Evolutionary conservation across 2,329 filamentous ascomycete genomes (phyloP).

Genomic region (Macrophomina tecta): DNA sequence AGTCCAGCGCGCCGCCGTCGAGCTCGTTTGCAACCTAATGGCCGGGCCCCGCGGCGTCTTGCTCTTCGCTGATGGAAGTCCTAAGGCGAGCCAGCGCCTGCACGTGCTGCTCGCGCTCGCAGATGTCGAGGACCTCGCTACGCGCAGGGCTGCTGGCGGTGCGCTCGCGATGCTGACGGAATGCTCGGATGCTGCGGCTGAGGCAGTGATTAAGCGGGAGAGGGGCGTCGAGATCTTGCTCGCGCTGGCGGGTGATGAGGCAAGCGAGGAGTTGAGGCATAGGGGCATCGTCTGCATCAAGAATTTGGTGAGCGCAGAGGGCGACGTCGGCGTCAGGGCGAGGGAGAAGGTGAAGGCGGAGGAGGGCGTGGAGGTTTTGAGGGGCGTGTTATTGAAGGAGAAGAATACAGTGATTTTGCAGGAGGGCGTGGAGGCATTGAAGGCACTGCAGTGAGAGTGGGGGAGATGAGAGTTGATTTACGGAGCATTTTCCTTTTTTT

Average conservation of each 20-base stretch:
- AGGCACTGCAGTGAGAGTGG: constrained; percentile 62
- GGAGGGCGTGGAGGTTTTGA: constrained; percentile 71
- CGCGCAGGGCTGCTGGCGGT: constrained; percentile 83
- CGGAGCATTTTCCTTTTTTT: too few species aligned
- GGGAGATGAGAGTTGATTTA: background rate
- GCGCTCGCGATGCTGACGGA: constrained; percentile 84
- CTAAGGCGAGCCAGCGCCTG: constrained; percentile 73
- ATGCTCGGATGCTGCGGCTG: constrained; percentile 72
- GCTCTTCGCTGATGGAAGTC: constrained; percentile 71
- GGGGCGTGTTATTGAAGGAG: constrained; percentile 71
- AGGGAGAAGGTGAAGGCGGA: constrained; percentile 55
- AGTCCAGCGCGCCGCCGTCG: constrained; percentile 81
- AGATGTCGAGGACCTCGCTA: constrained; percentile 81
- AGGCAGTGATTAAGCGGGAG: constrained; percentile 71
- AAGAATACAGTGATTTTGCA: constrained; percentile 73
- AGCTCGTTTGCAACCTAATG: constrained; percentile 90
- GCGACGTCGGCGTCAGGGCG: constrained; percentile 62
- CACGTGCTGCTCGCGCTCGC: constrained; percentile 87
- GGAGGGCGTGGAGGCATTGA: constrained; percentile 74
- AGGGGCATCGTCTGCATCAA: constrained; percentile 77
- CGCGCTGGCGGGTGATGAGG: constrained; percentile 74
- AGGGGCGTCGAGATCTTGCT: constrained; percentile 79
- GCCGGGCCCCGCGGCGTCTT: constrained; percentile 69
- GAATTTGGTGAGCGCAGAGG: constrained; percentile 73
- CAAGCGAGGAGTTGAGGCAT: constrained; percentile 70